Conservation (phyloP, 2,329 filamentous ascomycete genomes). For the Pseudogymnoascus sp. region DNA sequence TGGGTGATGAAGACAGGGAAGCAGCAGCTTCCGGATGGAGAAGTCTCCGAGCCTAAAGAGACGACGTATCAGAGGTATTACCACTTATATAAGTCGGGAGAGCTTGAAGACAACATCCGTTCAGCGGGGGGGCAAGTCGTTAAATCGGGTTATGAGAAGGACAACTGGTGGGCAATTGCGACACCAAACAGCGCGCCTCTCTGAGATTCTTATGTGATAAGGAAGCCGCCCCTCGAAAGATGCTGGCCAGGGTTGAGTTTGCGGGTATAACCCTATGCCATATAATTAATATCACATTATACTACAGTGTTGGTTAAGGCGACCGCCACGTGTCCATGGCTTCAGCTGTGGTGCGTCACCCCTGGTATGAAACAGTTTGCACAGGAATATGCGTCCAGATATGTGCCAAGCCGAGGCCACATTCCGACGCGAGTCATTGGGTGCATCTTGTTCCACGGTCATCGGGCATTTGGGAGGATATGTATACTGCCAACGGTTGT, state of each 20-base stretch:
- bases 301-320: not conserved
- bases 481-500: not conserved
- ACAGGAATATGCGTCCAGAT: not conserved
- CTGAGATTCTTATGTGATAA: not conserved
- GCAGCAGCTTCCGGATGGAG: slow-evolving; percentile 23
- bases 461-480: not conserved
- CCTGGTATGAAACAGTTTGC: slow-evolving; percentile 1
- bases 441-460: not conserved
- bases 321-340: slow-evolving; percentile 2
- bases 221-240: not conserved
- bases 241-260: not conserved
- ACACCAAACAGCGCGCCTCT: not conserved
- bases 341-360: not conserved
- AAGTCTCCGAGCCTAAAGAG: slow-evolving; percentile 27
- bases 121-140: slow-evolving; percentile 68
- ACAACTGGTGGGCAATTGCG: slow-evolving; percentile 92
- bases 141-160: slow-evolving; percentile 83
- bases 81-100: slow-evolving; percentile 79
- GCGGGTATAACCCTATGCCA: not conserved
- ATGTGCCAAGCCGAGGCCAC: not conserved
- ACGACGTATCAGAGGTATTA: slow-evolving; percentile 75
- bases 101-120: slow-evolving; percentile 72
- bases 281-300: not conserved
- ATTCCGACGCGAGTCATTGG: not conserved
- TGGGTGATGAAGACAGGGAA: slow-evolving; percentile 62